These are phyloP conservation scores for Beta lomatogona DNA, from an alignment of 179 eudicot species.

Conservation along the genomic window DNA sequence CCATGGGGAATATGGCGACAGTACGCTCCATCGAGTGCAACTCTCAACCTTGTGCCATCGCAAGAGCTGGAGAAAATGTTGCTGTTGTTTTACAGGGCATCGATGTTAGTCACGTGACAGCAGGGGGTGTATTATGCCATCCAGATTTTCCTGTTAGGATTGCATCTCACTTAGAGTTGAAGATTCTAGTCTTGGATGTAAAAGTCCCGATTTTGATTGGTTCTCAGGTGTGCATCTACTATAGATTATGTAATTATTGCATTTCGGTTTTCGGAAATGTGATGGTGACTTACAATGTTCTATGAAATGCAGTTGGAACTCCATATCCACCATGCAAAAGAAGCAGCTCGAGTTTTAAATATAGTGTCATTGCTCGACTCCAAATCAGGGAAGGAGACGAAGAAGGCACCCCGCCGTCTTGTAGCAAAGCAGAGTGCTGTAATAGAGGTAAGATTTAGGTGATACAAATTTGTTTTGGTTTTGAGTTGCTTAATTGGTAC, in stretches of 20 bases:
- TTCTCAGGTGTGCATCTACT: conserved; percentile 59
- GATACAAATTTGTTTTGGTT: not conserved
- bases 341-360: conserved; percentile 73
- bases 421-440: conserved; percentile 84
- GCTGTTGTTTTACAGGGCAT: conserved; percentile 75
- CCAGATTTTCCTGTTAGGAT: conserved; percentile 90
- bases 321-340: conserved; percentile 85
- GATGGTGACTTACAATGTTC: conserved; percentile 4
- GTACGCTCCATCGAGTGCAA: conserved; percentile 82
- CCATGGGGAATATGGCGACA: conserved; percentile 64
- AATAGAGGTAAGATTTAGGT: conserved; percentile 55
- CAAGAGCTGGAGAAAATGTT: conserved; percentile 94
- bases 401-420: conserved; percentile 86
- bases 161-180: conserved; percentile 77
- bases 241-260: not conserved
- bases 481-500: not conserved
- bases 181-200: conserved; percentile 73
- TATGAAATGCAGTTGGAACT: conserved; percentile 71
- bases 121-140: conserved; percentile 93
- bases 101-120: conserved; percentile 61
- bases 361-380: conserved; percentile 83
- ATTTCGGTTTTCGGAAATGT: not conserved
- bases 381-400: conserved; percentile 78
- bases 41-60: conserved; percentile 63
- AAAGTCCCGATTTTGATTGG: conserved; percentile 77